Percentiles rank a stretch among this genome's conserved stretches.
These are phyloP conservation scores for Platismatia glauca DNA, from an alignment of 495 filamentous ascomycete genomes.

Conservation along the genomic window DNA sequence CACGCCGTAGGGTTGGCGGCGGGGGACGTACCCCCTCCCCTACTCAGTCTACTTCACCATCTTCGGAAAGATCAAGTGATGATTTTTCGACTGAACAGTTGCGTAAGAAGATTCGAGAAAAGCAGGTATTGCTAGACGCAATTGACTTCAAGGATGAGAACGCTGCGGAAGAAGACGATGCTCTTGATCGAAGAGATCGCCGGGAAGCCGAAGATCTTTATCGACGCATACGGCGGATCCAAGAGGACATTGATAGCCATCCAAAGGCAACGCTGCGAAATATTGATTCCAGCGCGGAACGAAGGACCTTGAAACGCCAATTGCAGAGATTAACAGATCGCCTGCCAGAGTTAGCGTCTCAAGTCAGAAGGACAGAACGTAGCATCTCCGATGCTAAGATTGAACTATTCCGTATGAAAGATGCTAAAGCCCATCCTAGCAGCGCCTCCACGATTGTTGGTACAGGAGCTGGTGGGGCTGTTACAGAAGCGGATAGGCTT, in stretches of 20 bases:
- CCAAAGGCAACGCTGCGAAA: constrained; percentile 66
- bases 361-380: constrained; percentile 84
- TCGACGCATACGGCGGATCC: constrained; percentile 80
- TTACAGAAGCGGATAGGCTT: constrained; percentile 90
- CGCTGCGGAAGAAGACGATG: constrained; percentile 80
- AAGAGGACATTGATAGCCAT: constrained; percentile 92
- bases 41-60: constrained; percentile 58
- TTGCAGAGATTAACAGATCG: constrained; percentile 81
- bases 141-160: constrained; percentile 96
- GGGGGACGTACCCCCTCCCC: constrained; percentile 67
- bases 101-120: constrained; percentile 87
- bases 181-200: constrained; percentile 79
- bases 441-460: constrained; percentile 79
- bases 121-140: constrained; percentile 90
- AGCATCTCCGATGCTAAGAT: constrained; percentile 85
- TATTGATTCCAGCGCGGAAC: constrained; percentile 77
- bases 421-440: constrained; percentile 85
- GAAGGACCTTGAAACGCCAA: constrained; percentile 75
- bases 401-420: constrained; percentile 87
- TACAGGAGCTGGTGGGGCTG: constrained; percentile 80
- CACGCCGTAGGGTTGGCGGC: constrained; percentile 71
- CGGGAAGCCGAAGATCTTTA: constrained; percentile 92
- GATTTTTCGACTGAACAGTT: constrained; percentile 82
- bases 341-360: constrained; percentile 83
- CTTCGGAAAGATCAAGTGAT: constrained; percentile 61